phyloP scores from a whole-genome alignment of 495 filamentous ascomycete genomes.

The Cladorrhinum samala region DNA sequence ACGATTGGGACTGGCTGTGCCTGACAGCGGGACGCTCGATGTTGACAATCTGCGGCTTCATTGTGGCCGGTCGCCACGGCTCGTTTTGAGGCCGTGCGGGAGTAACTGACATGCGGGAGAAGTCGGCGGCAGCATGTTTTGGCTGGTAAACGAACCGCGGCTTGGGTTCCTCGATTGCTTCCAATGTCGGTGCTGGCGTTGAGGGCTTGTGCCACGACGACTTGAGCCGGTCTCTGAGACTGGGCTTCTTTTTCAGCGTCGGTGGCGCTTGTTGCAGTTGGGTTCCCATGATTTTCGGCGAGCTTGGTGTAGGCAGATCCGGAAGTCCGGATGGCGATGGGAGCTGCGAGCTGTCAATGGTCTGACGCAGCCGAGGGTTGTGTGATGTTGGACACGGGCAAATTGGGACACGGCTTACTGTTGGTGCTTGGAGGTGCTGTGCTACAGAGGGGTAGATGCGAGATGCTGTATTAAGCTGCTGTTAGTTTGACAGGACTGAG shows the following conservation, averaged over 20 bases:
- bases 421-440: too few species aligned
- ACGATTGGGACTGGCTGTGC: too few species aligned
- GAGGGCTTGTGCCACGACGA: constrained; percentile 15
- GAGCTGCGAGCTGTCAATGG: not conserved
- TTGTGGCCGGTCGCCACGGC: too few species aligned
- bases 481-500: too few species aligned
- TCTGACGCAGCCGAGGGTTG: constrained; percentile 6
- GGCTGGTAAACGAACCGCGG: constrained; percentile 22
- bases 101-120: constrained; percentile 16
- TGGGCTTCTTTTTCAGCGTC: constrained; percentile 18
- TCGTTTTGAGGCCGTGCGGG: not conserved
- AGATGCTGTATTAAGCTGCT: too few species aligned
- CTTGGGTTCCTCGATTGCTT: constrained; percentile 11
- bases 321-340: not conserved
- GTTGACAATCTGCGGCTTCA: too few species aligned
- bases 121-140: constrained; percentile 27
- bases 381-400: not conserved
- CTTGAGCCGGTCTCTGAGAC: constrained; percentile 22
- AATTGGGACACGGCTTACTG: too few species aligned
- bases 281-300: constrained; percentile 8
- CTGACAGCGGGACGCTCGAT: too few species aligned
- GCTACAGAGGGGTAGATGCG: too few species aligned
- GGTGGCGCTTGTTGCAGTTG: constrained; percentile 10
- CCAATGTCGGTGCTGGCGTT: not conserved
- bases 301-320: not conserved